Percentiles rank a stretch among this genome's conserved stretches.
Evolutionary conservation across 331 rosid species (phyloP).

Genomic region (Ulmus americana): DNA sequence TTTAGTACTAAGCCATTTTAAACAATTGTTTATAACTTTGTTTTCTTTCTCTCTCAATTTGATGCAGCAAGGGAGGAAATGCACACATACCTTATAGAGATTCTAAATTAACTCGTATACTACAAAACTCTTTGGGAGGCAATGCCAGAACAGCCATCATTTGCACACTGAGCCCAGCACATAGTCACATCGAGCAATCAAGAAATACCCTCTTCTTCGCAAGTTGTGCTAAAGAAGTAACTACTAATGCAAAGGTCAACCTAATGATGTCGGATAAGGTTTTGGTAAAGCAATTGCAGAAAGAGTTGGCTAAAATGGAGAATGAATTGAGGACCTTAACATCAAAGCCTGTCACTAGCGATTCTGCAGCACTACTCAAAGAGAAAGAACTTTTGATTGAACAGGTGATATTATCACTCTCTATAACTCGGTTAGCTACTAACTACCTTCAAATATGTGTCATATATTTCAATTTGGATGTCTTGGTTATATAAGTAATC

Average conservation of each 20-base stretch:
- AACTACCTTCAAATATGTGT: no score
- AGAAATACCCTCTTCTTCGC: constrained; percentile 76
- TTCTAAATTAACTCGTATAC: constrained; percentile 76
- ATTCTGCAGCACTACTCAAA: constrained; percentile 43
- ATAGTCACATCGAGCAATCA: constrained; percentile 73
- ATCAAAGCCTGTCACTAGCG: constrained; percentile 27
- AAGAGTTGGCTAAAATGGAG: constrained; percentile 62
- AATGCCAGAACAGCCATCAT: constrained; percentile 85
- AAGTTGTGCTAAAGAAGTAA: constrained; percentile 71
- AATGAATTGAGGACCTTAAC: constrained; percentile 43
- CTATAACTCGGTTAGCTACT: no score
- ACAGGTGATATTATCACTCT: constrained; percentile 42
- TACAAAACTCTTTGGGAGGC: constrained; percentile 84
- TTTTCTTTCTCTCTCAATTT: constrained; percentile 11
- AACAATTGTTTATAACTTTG: background rate
- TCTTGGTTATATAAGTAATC: no score
- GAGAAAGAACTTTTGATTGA: constrained; percentile 70
- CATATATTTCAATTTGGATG: no score
- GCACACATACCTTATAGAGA: constrained; percentile 81
- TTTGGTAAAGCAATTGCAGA: constrained; percentile 63
- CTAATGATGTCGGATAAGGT: constrained; percentile 66
- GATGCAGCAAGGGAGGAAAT: constrained; percentile 66
- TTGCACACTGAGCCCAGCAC: constrained; percentile 84
- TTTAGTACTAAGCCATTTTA: background rate
- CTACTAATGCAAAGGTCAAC: constrained; percentile 74